These are phyloP conservation scores for Bauhinia variegata DNA, from an alignment of 306 rosid genomes.

Conservation along the genomic window DNA sequence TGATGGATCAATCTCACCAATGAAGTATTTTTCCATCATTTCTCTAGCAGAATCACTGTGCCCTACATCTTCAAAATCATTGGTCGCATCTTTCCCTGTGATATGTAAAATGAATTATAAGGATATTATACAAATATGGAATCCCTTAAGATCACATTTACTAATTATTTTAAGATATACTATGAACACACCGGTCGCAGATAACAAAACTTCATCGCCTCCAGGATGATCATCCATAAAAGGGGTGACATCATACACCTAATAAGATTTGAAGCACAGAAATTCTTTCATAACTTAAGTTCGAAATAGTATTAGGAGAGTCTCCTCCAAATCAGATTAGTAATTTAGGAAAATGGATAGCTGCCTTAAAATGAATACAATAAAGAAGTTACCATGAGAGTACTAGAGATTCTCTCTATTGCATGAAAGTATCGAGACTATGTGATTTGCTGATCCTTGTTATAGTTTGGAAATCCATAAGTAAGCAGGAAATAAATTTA, in stretches of 20 bases:
- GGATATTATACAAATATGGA: background rate
- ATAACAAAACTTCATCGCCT: slow-evolving; percentile 86
- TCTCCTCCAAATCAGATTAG: background rate
- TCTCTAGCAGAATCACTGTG: slow-evolving; percentile 95
- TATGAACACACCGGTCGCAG: slow-evolving; percentile 73
- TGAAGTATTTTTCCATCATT: slow-evolving; percentile 80
- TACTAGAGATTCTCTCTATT: background rate
- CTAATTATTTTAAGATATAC: slow-evolving; percentile 18
- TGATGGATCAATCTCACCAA: slow-evolving; percentile 82
- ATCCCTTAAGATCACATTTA: background rate
- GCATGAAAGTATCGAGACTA: too few relatives aligned
- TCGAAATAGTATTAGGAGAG: background rate
- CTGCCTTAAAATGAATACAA: slow-evolving; percentile 14
- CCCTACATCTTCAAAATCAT: slow-evolving; percentile 95
- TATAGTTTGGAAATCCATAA: background rate
- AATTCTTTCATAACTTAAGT: background rate
- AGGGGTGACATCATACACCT: slow-evolving; percentile 90
- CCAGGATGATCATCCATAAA: slow-evolving; percentile 99
- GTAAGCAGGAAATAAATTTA: background rate
- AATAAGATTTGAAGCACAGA: slow-evolving; percentile 25
- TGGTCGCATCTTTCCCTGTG: slow-evolving; percentile 91
- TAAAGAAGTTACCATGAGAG: background rate
- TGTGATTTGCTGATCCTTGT: background rate
- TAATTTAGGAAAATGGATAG: slow-evolving; percentile 10
- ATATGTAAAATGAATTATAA: slow-evolving; percentile 24